Evolutionary conservation across 2,329 filamentous ascomycete species (phyloP), one percentile per base, ranked within the genome.

Genomic region (Domatiomyces globalis): DNA sequence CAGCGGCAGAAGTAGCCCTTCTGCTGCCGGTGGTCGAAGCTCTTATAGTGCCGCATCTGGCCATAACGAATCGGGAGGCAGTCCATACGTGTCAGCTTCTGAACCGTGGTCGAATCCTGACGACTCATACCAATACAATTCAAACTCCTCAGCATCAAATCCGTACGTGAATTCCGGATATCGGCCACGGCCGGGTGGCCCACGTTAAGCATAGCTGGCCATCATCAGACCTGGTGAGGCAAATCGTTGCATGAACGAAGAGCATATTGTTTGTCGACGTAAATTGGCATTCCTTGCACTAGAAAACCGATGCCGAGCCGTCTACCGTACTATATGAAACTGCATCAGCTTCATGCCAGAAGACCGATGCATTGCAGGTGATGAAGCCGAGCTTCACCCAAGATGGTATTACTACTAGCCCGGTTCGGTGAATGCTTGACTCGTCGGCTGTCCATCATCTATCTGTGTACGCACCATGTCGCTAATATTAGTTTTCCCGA

Each of bases 71-170:
- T 18, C 17, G 18, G 25, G 42, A 27, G 49, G 43, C 18, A 46
- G 48, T 42, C 57, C 58, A 45, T 56, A 59, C 44, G 50, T 59
- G 29, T 59, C 58, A 52, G 57, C 58, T 15, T 60, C 58, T 39
- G 55, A 60, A 48, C 57, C 58, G 27, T 60, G 60, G 60, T 46
- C 57, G 17, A 59, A 52, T 49, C 52, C 54, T 27, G 56, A 56
- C 20, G 52, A 54, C 43, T 43, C 53, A 17, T 54, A 56, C 39
- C 51, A 39, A 29, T 53, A 50, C 36, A 49, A 55, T 27, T 17
- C 45, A 27, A 27, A 47, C 45, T 25, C 19, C 19, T 17, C 22
- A 22, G 6, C 50, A 7, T 49, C 55, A 19, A 56, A 54, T 45
- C 56, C 49, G n/a, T 56, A 55, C 43, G 55, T 51, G 8, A 51